Base-by-base conservation (phyloP, 2,329 filamentous ascomycete species). In the Nothophoma quercina region DNA sequence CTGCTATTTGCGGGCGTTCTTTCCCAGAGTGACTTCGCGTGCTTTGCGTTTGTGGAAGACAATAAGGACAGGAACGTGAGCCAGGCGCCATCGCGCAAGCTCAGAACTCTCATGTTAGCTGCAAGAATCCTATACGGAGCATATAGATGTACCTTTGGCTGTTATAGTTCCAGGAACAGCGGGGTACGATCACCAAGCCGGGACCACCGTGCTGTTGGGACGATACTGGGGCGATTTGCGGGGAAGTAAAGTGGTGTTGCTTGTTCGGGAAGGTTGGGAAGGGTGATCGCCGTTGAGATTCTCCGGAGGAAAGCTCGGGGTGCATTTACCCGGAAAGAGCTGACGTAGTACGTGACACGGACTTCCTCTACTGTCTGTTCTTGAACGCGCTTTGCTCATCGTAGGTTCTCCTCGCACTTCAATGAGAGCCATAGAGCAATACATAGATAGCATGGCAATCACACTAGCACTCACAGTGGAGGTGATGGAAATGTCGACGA, bases 1-100 rank as follows among this genome's bases (percentile, higher is more conserved):
- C 44, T 57, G 13, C 56, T 58, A 6, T 51, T 51, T 15, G 67
- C 64, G 5, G 68, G 63, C 1, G 39, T 29, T 0, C 51, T 53
- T 0, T 67, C 63, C 59, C 64, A 66, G 23, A 70, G 16, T 4
- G 43, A 44, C 29, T 67, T 70, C 5, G 62, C 63, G 5, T 5
- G 19, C 12, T 21, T 19, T 22, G 18, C 16, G 5, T 16, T 4
- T 7, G 25, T 6, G 3, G 25, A 18, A 7, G 13, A 32, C n/a
- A 46, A 13, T 9, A 38, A 4, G 3, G 34, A 30, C 3, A 44
- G 12, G 1, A 36, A 3, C 3, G 18, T 26, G 9, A 43, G 15
- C 38, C 38, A 50, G 2, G 13, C 16, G 7, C 7, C 18, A 1
- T 9, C 7, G 15, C 26, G 6, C 3, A 19, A 22, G 3, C 7